phyloP scores from a whole-genome alignment of 352 stramenopile genomes.

The Pythium utonaiense region DNA sequence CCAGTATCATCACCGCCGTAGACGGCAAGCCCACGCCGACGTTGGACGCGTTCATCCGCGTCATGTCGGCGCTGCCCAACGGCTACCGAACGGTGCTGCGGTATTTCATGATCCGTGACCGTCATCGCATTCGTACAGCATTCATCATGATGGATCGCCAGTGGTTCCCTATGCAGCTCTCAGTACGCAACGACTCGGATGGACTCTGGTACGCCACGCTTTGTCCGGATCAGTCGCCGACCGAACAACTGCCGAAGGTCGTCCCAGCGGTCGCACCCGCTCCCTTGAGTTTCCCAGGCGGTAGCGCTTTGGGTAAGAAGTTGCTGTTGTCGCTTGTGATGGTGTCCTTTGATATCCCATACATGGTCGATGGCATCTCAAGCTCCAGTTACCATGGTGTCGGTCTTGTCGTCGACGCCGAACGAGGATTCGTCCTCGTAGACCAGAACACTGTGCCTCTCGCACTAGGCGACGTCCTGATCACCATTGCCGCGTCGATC shows the following conservation, averaged over 20 bases:
- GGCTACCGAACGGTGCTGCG: slow-evolving; percentile 78
- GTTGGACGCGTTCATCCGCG: slow-evolving; percentile 77
- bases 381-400: slow-evolving; percentile 87
- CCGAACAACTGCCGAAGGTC: slow-evolving; percentile 13
- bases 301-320: slow-evolving; percentile 63
- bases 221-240: slow-evolving; percentile 25
- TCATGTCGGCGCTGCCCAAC: slow-evolving; percentile 71
- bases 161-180: slow-evolving; percentile 88
- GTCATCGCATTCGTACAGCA: slow-evolving; percentile 76
- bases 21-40: slow-evolving; percentile 76
- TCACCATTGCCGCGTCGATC: slow-evolving; percentile 87
- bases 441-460: slow-evolving; percentile 92
- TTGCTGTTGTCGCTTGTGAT: slow-evolving; percentile 83
- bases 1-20: slow-evolving; percentile 85
- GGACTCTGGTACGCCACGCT: slow-evolving; percentile 61
- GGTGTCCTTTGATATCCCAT: slow-evolving; percentile 91
- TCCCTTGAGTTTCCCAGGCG: slow-evolving; percentile 66
- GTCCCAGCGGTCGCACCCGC: slow-evolving; percentile 55
- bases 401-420: slow-evolving; percentile 84
- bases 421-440: slow-evolving; percentile 86
- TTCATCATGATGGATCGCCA: slow-evolving; percentile 89
- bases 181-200: slow-evolving; percentile 64
- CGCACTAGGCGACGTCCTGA: slow-evolving; percentile 77
- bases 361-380: slow-evolving; percentile 89
- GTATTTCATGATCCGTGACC: slow-evolving; percentile 86